A percentile compares a stretch with the other conserved stretches of the same genome.
phyloP scores from a whole-genome alignment of 2,329 filamentous ascomycete genomes.

The Aspergillus versicolor region DNA sequence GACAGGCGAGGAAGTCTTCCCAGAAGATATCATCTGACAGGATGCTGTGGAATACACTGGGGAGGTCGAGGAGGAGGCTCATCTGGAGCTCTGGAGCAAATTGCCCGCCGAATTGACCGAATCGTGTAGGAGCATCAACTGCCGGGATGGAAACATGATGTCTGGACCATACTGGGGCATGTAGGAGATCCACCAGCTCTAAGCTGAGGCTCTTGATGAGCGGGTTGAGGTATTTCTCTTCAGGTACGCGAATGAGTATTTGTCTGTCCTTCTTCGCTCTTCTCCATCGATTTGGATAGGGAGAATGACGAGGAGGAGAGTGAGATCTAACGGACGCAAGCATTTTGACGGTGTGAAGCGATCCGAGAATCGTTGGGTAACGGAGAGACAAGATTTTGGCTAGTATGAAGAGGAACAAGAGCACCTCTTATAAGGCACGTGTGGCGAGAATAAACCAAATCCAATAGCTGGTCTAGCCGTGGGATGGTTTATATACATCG shows the following conservation, averaged over 20 bases:
- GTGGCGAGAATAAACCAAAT: not conserved
- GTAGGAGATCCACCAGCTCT: not conserved
- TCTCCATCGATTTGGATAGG: slow-evolving; percentile 1
- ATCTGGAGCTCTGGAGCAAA: slow-evolving; percentile 30
- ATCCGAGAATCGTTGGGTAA: not conserved
- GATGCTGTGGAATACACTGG: slow-evolving; percentile 23
- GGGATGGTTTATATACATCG: slow-evolving; percentile 2
- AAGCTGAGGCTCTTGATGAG: slow-evolving; percentile 1
- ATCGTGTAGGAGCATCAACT: slow-evolving; percentile 12
- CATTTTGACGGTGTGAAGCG: not conserved
- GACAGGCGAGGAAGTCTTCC: slow-evolving; percentile 23
- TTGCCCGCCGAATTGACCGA: slow-evolving; percentile 27
- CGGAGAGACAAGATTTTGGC: not conserved
- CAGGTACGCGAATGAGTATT: not conserved
- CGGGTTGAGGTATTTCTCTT: slow-evolving; percentile 2
- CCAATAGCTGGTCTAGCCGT: not conserved
- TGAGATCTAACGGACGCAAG: not conserved
- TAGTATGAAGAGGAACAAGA: not conserved
- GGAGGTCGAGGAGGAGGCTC: slow-evolving; percentile 25
- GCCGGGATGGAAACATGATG: slow-evolving; percentile 2
- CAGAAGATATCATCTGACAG: slow-evolving; percentile 28
- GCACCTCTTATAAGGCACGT: not conserved
- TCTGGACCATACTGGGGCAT: slow-evolving; percentile 14
- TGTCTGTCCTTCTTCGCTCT: slow-evolving; percentile 1
- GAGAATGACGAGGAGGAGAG: not conserved